Percentiles rank a stretch among this genome's conserved stretches.
These are phyloP conservation scores for Solioccasus polychromus DNA, from an alignment of 768 basidiomycete genomes.

Conservation along the genomic window DNA sequence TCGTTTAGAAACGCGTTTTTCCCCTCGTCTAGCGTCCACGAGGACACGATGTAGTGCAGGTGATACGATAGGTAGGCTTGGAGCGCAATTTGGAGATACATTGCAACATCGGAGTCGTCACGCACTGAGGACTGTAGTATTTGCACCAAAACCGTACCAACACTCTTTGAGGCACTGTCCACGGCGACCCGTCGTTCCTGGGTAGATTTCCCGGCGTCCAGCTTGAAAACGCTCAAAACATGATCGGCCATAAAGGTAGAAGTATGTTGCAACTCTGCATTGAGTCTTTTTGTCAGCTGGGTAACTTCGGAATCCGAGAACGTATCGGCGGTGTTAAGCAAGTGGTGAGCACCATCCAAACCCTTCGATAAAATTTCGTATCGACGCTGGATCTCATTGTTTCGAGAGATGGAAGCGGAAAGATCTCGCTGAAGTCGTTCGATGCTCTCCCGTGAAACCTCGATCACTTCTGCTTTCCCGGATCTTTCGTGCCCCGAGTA, in stretches of 20 bases:
- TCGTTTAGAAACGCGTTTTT: neutral
- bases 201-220: neutral
- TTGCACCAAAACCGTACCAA: neutral
- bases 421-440: neutral
- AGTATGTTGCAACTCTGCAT: constrained; percentile 2
- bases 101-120: neutral
- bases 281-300: constrained; percentile 2
- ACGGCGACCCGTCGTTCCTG: neutral
- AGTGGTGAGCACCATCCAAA: neutral
- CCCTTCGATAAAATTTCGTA: neutral
- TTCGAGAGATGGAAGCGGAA: neutral
- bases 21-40: constrained; percentile 6
- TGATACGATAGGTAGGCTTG: constrained; percentile 1
- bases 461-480: neutral
- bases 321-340: constrained; percentile 3
- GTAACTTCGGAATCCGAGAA: constrained; percentile 1
- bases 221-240: neutral
- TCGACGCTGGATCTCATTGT: neutral
- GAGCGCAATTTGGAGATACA: constrained; percentile 11
- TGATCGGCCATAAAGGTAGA: neutral
- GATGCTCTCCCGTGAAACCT: neutral
- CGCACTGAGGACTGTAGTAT: neutral
- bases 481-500: neutral
- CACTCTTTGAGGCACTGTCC: neutral
- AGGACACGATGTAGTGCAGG: constrained; percentile 1